Percentiles rank a stretch among this genome's conserved stretches.
These are phyloP conservation scores for Clathrospora elynae DNA, from an alignment of 2,329 filamentous ascomycete genomes.

Conservation along the genomic window DNA sequence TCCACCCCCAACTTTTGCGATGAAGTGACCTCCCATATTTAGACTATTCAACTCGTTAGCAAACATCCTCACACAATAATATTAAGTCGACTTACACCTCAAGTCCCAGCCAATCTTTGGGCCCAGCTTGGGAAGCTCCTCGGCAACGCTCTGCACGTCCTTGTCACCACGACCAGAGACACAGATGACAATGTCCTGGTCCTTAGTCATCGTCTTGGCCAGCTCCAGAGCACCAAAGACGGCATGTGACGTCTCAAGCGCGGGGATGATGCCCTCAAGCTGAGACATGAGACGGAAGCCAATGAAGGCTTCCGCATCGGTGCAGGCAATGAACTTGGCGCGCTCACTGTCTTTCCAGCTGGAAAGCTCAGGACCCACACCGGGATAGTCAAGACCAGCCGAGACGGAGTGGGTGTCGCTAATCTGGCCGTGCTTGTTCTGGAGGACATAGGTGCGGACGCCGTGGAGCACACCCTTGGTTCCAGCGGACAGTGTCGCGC, in stretches of 20 bases:
- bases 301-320: slow-evolving; percentile 85
- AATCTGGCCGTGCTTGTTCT: slow-evolving; percentile 92
- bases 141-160: slow-evolving; percentile 97
- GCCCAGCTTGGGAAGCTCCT: slow-evolving; percentile 85
- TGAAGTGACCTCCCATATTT: slow-evolving; percentile 13
- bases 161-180: slow-evolving; percentile 94
- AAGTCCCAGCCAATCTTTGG: slow-evolving; percentile 81
- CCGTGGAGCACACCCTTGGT: slow-evolving; percentile 93
- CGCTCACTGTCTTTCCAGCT: slow-evolving; percentile 90
- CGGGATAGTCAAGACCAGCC: slow-evolving; percentile 94
- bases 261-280: slow-evolving; percentile 95
- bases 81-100: slow-evolving; percentile 51
- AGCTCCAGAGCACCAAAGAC: slow-evolving; percentile 87
- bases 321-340: slow-evolving; percentile 87
- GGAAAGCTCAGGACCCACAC: slow-evolving; percentile 89
- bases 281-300: slow-evolving; percentile 86
- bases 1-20: too few species aligned
- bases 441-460: slow-evolving; percentile 92
- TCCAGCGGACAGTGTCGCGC: slow-evolving; percentile 84
- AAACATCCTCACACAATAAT: not conserved
- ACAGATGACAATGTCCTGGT: slow-evolving; percentile 90
- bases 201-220: slow-evolving; percentile 89
- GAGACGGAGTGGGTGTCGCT: slow-evolving; percentile 94
- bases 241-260: slow-evolving; percentile 90
- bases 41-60: slow-evolving; percentile 36